These are phyloP conservation scores for Carex parvula DNA, from an alignment of 176 grass and related monocot genomes.

Conservation along the genomic window DNA sequence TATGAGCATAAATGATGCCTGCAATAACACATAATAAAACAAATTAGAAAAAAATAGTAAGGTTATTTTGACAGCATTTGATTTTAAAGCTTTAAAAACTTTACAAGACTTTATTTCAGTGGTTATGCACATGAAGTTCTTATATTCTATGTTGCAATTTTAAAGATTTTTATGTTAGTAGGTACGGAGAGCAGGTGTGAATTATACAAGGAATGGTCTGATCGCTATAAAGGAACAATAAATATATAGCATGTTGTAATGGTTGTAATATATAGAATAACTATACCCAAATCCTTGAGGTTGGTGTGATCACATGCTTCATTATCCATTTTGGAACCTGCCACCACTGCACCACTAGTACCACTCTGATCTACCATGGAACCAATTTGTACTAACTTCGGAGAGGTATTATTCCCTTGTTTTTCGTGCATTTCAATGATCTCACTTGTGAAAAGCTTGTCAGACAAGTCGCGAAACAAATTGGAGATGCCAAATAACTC, in stretches of 20 bases:
- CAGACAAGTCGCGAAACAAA: conserved; percentile 82
- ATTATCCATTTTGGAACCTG: not conserved
- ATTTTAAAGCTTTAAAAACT: not conserved
- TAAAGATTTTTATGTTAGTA: not conserved
- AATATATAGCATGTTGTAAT: not conserved
- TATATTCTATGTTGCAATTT: not conserved
- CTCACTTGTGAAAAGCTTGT: conserved; percentile 97
- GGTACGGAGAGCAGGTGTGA: not conserved
- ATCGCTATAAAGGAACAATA: not conserved
- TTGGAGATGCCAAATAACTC: conserved; percentile 98
- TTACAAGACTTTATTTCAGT: not conserved
- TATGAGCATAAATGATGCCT: conserved; percentile 90
- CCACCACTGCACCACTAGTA: conserved; percentile 24
- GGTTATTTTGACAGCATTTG: not conserved
- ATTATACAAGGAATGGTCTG: too few relatives aligned
- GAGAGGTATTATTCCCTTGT: conserved; percentile 39
- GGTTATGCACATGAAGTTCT: not conserved
- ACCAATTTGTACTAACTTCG: conserved; percentile 38
- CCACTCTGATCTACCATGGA: conserved; percentile 41
- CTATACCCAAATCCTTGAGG: conserved; percentile 47
- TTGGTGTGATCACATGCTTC: conserved; percentile 26
- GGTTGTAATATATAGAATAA: not conserved
- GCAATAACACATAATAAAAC: conserved; percentile 7
- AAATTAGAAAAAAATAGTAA: not conserved
- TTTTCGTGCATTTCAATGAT: conserved; percentile 97